A percentile compares a stretch with the other conserved stretches of the same genome.
Conservation (phyloP, 164 flowering plant species). For the Nymphaea thermarum region DNA sequence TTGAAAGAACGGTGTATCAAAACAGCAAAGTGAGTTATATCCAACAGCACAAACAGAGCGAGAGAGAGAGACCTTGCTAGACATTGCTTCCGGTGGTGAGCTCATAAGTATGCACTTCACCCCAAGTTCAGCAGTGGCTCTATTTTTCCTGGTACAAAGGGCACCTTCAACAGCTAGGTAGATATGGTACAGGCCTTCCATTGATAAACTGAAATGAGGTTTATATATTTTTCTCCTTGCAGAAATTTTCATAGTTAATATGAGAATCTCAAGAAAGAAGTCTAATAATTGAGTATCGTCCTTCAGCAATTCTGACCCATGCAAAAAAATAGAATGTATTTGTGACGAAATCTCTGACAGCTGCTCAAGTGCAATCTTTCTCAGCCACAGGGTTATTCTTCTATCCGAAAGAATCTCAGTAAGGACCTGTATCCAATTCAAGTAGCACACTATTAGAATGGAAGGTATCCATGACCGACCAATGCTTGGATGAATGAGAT, state of each 20-base stretch:
- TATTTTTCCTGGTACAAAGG: background rate
- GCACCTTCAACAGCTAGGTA: conserved; percentile 27
- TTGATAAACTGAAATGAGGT: conserved; percentile 62
- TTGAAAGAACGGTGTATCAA: too few relatives aligned
- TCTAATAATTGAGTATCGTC: conserved; percentile 20
- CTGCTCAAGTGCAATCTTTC: conserved; percentile 55
- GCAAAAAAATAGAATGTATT: conserved; percentile 30
- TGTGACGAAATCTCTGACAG: conserved; percentile 55
- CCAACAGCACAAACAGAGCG: conserved; percentile 1
- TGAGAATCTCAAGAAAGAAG: conserved; percentile 30
- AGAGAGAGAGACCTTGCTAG: conserved; percentile 35
- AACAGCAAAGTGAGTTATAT: too few relatives aligned
- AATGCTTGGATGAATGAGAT: too few relatives aligned
- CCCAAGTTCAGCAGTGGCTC: conserved; percentile 33
- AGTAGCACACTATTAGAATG: too few relatives aligned
- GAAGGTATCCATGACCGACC: too few relatives aligned
- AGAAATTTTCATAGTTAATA: conserved; percentile 49
- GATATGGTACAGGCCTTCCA: conserved; percentile 40
- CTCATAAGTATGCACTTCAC: conserved; percentile 61
- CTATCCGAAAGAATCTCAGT: conserved; percentile 33
- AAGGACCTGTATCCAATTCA: conserved; percentile 31
- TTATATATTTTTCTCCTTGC: conserved; percentile 47
- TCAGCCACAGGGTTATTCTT: conserved; percentile 51
- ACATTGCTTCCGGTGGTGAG: conserved; percentile 33
- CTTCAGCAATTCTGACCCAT: conserved; percentile 17